Conservation (phyloP, 371 early-diverging fungal genomes). For the Coemansia linderi region DNA sequence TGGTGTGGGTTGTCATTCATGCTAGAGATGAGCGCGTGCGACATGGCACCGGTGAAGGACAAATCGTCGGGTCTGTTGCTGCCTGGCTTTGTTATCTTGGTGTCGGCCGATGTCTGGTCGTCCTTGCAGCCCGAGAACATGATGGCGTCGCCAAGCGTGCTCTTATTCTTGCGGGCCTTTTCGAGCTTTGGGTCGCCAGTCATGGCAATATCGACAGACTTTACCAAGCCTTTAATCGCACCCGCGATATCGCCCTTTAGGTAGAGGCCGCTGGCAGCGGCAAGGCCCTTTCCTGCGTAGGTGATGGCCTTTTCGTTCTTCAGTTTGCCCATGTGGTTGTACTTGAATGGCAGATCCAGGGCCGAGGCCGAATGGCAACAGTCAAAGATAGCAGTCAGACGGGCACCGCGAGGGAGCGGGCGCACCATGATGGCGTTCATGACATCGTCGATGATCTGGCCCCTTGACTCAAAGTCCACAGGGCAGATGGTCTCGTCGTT, state of each 20-base stretch:
- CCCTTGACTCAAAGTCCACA: constrained; percentile 64
- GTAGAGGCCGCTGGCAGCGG: constrained; percentile 36
- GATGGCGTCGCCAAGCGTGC: constrained; percentile 74
- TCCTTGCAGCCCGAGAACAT: constrained; percentile 93
- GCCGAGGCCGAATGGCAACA: constrained; percentile 86
- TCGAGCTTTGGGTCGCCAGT: constrained; percentile 55
- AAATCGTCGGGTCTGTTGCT: constrained; percentile 38
- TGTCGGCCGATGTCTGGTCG: constrained; percentile 86
- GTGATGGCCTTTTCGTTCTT: constrained; percentile 52
- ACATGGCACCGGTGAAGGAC: constrained; percentile 81
- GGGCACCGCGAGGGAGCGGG: constrained; percentile 79
- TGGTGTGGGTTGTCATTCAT: constrained; percentile 64
- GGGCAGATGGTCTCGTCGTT: constrained; percentile 84
- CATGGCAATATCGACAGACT: constrained; percentile 45
- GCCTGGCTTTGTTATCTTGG: constrained; percentile 54
- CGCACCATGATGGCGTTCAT: constrained; percentile 80
- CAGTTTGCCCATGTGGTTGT: constrained; percentile 69
- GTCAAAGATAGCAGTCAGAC: constrained; percentile 85
- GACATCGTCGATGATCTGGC: constrained; percentile 86
- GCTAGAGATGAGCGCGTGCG: constrained; percentile 70
- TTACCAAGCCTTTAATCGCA: constrained; percentile 38
- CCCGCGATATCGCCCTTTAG: constrained; percentile 41
- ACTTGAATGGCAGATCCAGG: constrained; percentile 84
- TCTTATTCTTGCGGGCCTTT: constrained; percentile 58
- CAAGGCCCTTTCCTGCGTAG: constrained; percentile 39